phyloP scores from a whole-genome alignment of 768 basidiomycete species.

The Kwoniella botswanensis region DNA sequence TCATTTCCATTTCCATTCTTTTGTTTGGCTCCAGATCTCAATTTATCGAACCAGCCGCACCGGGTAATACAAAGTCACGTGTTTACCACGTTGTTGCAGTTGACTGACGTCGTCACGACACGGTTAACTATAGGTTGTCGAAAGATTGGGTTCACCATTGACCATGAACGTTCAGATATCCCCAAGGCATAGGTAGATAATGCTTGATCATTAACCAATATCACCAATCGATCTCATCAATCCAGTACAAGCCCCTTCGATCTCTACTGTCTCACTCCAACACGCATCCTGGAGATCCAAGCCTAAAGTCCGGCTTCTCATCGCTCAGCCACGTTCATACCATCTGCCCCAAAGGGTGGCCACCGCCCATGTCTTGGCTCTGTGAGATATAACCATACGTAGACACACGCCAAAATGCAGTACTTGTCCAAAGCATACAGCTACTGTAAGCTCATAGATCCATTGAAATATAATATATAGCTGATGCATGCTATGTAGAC shows the following conservation, averaged over 20 bases:
- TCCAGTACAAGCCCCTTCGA: no score
- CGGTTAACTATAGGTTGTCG: not conserved
- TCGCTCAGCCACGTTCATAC: not conserved
- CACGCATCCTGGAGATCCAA: not conserved
- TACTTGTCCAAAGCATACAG: conserved; percentile 59
- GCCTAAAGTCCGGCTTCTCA: not conserved
- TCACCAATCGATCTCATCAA: no score
- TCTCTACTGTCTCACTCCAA: no score
- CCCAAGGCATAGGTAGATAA: no score
- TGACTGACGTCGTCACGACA: not conserved
- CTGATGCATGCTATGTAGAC: conserved; percentile 36
- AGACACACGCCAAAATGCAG: conserved; percentile 43
- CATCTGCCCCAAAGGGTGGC: conserved; percentile 9
- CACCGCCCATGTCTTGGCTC: not conserved
- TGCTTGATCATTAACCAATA: no score
- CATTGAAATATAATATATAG: not conserved
- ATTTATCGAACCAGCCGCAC: no score
- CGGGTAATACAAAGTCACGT: not conserved
- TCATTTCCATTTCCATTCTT: no score
- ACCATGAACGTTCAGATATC: not conserved
- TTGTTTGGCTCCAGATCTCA: no score
- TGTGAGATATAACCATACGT: not conserved
- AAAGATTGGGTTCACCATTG: not conserved
- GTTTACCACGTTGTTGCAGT: not conserved
- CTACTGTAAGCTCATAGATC: conserved; percentile 49